Base-by-base conservation (phyloP, 2,329 filamentous ascomycete genomes). In the Rhynchosporium agropyri region DNA sequence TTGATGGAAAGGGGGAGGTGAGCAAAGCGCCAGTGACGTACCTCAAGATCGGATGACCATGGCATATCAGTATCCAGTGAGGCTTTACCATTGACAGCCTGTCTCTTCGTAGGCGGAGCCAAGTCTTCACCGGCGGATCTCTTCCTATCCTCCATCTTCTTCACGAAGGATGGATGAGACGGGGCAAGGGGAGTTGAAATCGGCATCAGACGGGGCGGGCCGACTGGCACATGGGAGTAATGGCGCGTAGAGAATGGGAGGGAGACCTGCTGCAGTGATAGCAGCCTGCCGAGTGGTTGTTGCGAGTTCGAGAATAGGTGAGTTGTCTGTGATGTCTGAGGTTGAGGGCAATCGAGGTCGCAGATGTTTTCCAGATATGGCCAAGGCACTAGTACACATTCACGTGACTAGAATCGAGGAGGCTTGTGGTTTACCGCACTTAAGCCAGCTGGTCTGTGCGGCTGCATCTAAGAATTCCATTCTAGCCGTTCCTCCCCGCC, bases 91-190 rank as follows among this genome's bases (percentile, higher is more conserved):
- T 97, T 97, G 69, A 94, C 84, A 61, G 92, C 91, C 77, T 96
- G 90, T 79, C 92, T 89, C 83, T 98, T 99, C 75, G 88, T 90
- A 28, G 94, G 93, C 69, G 94, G 94, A 69, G 90, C 90, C 74
- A 91, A 82, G 71, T 97, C 92, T 77, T 95, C 91, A 74, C 89
- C 84, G 75, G 92, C 91, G 75, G 92, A 90, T 86, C 95, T 88
- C 86, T 99, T 99, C 86, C 95, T 92, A 83, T 98, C 95, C 85
- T 99, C 95, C 94, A 98, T 99, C 86, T 95, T 97, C 82, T 20
- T 20, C 20, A 87, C 83, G 80, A 91, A 84, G 84, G 88, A 88
- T 81, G 91, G 89, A 83, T 90, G 86, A 85, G 87, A 86, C 83
- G 88, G 84, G 76, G 80, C 78, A 78, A 88, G 83, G 80, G 90